Percentiles rank a stretch among this genome's conserved stretches.
Evolutionary conservation across 805 yeast species (phyloP).

Genomic region (Sugiyamaella floridensis): DNA sequence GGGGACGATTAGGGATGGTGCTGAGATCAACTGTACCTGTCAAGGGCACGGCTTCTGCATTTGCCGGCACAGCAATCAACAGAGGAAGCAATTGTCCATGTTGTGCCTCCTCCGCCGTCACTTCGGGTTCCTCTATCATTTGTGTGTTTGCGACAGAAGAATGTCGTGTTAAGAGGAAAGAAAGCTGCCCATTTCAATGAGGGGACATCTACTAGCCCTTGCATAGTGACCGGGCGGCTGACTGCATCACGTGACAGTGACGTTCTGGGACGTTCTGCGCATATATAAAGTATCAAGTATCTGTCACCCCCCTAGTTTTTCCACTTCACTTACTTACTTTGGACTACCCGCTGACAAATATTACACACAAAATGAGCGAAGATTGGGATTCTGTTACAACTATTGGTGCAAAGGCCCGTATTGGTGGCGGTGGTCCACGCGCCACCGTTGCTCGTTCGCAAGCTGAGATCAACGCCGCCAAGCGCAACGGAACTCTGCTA

Average conservation of each 20-base stretch:
- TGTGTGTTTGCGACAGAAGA: neutral
- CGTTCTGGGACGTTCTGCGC: neutral
- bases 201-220: neutral
- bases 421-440: conserved; percentile 85
- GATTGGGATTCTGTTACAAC: conserved; percentile 93
- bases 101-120: neutral
- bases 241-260: neutral
- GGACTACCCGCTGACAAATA: neutral
- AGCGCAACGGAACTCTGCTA: conserved; percentile 83
- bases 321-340: neutral
- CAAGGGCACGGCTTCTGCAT: neutral
- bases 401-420: conserved; percentile 83
- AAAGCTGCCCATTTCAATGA: neutral
- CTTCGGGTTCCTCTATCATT: neutral
- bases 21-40: neutral
- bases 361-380: conserved; percentile 19
- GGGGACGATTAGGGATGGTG: neutral
- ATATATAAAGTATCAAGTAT: neutral
- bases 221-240: neutral
- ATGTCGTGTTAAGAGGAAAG: no score
- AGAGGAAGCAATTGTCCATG: neutral
- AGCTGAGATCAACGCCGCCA: conserved; percentile 82
- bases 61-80: neutral
- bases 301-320: neutral
- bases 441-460: conserved; percentile 73